Conservation (phyloP, 2,329 filamentous ascomycete genomes). For the Cladobotryum mycophilum region DNA sequence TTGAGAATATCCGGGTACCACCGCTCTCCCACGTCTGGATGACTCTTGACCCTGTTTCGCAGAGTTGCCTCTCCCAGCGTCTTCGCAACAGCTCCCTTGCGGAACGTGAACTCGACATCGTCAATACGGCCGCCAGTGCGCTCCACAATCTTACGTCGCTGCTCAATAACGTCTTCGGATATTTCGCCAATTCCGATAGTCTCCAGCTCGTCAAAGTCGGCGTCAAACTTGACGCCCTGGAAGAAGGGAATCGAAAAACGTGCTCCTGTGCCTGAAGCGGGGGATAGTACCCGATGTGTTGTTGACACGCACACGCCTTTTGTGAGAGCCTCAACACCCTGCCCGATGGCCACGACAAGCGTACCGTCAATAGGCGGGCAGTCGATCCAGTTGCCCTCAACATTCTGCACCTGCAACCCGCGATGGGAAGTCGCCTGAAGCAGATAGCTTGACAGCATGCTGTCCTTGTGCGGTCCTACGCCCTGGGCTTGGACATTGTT, state of each 20-base stretch:
- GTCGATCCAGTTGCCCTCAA: slow-evolving; percentile 72
- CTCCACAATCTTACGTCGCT: slow-evolving; percentile 54
- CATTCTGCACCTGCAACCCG: slow-evolving; percentile 79
- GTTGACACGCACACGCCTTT: slow-evolving; percentile 76
- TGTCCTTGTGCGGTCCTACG: slow-evolving; percentile 79
- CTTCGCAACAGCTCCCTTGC: slow-evolving; percentile 58
- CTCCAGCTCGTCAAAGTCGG: slow-evolving; percentile 72
- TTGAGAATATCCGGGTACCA: slow-evolving; percentile 65
- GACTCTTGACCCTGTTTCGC: slow-evolving; percentile 78
- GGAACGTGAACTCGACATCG: slow-evolving; percentile 84
- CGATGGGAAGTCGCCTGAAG: slow-evolving; percentile 71
- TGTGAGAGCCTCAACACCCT: slow-evolving; percentile 80
- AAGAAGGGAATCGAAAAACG: slow-evolving; percentile 82
- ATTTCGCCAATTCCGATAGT: slow-evolving; percentile 48
- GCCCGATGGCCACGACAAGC: slow-evolving; percentile 80
- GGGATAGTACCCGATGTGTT: slow-evolving; percentile 77
- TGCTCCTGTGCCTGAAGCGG: slow-evolving; percentile 60
- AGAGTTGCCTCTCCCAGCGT: slow-evolving; percentile 77
- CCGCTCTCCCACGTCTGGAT: slow-evolving; percentile 77
- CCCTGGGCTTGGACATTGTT: slow-evolving; percentile 44
- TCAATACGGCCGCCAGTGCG: slow-evolving; percentile 54
- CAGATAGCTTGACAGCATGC: slow-evolving; percentile 75
- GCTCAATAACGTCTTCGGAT: slow-evolving; percentile 55
- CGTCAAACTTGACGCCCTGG: slow-evolving; percentile 75
- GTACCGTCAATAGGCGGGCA: slow-evolving; percentile 70